phyloP scores from a whole-genome alignment of 2,329 filamentous ascomycete species.

The Botryotinia globosa region DNA sequence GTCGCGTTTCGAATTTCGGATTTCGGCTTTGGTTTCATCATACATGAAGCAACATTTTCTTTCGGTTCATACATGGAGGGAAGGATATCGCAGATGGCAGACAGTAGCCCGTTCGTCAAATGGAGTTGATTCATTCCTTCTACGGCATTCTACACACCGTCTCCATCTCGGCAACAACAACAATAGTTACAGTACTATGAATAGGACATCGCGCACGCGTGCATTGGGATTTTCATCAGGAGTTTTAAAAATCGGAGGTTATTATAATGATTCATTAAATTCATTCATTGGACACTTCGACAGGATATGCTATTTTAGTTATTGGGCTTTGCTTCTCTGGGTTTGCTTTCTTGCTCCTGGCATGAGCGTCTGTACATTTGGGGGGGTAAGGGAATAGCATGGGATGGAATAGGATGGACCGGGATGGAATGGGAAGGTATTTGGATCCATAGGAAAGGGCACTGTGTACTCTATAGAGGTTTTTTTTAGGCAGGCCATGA shows the following conservation, averaged over 20 bases:
- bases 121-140: not conserved
- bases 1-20: not conserved
- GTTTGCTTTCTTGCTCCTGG: conserved; percentile 11
- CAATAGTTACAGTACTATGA: not conserved
- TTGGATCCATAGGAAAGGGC: not conserved
- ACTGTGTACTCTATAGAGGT: conserved; percentile 5
- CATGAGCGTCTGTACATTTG: conserved; percentile 8
- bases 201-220: conserved; percentile 1
- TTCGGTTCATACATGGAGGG: not conserved
- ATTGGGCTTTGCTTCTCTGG: conserved; percentile 7
- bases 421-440: not conserved
- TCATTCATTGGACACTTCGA: not conserved
- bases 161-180: not conserved
- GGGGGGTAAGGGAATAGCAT: not conserved
- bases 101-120: not conserved
- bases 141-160: not conserved
- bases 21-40: not conserved
- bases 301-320: conserved; percentile 9
- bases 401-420: not conserved
- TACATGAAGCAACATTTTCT: not conserved
- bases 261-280: conserved; percentile 8
- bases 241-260: conserved; percentile 13
- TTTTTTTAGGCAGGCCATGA: not conserved
- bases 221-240: conserved; percentile 13
- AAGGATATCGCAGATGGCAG: not conserved